Conservation (phyloP, 1,284 basidiomycete species). For the Puccinia coronata region DNA sequence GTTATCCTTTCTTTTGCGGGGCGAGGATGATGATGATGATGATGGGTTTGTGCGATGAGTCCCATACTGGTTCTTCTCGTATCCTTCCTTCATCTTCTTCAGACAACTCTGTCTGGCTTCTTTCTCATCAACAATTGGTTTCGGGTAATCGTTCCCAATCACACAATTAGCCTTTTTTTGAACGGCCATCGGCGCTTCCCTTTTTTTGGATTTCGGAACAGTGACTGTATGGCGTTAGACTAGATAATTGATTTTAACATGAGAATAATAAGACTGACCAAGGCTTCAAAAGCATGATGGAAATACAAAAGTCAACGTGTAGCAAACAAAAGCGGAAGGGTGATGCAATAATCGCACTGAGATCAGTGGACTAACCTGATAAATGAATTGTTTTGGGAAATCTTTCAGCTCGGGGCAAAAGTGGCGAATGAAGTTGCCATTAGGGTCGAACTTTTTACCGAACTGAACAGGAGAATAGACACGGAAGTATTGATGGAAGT, state of each 20-base stretch:
- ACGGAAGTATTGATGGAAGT: constrained; percentile 59
- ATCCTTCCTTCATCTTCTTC: constrained; percentile 38
- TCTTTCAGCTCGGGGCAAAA: constrained; percentile 62
- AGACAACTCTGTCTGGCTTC: constrained; percentile 1
- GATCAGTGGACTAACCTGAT: constrained; percentile 10
- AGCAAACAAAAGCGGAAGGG: not conserved
- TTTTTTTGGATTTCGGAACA: constrained; percentile 53
- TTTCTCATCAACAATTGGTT: constrained; percentile 39
- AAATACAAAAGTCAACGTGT: not conserved
- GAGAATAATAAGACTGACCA: constrained; percentile 32
- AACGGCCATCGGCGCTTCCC: constrained; percentile 58
- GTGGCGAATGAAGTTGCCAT: constrained; percentile 61
- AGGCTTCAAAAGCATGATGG: constrained; percentile 54
- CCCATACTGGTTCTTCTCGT: constrained; percentile 20
- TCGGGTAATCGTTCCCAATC: constrained; percentile 61
- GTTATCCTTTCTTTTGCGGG: not conserved
- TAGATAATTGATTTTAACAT: not conserved
- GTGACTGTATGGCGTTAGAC: constrained; percentile 57
- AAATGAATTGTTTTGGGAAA: constrained; percentile 57
- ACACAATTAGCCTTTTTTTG: constrained; percentile 60
- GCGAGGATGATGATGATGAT: not conserved
- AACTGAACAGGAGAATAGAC: constrained; percentile 62
- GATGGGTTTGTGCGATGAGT: not conserved
- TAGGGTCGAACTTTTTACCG: constrained; percentile 62
- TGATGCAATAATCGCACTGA: not conserved